Conservation (phyloP, 768 basidiomycete species). For the Postia placenta region DNA sequence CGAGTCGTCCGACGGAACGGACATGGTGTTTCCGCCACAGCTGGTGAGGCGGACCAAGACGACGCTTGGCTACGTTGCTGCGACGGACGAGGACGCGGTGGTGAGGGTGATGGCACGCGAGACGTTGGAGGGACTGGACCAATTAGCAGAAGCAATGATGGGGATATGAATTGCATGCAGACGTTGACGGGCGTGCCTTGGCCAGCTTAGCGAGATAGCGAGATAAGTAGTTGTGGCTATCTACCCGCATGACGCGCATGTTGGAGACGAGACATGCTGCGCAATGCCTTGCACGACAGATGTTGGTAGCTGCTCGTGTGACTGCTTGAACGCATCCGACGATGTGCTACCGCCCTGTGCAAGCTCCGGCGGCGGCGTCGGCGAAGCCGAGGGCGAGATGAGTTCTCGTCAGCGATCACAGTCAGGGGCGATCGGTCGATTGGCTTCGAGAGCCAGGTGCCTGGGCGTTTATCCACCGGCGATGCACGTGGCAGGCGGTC, state of each 20-base stretch:
- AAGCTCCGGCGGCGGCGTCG: too few relatives aligned
- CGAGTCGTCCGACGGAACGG: slow-evolving; percentile 27
- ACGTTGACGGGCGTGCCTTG: background rate
- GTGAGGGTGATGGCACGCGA: slow-evolving; percentile 77
- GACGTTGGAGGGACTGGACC: slow-evolving; percentile 46
- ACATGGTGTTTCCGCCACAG: slow-evolving; percentile 27
- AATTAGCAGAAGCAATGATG: slow-evolving; percentile 42
- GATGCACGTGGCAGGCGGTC: background rate
- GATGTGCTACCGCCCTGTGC: too few relatives aligned
- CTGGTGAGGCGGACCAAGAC: slow-evolving; percentile 45
- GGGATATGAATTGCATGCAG: slow-evolving; percentile 19
- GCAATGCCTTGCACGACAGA: too few relatives aligned
- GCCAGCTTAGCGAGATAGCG: too few relatives aligned
- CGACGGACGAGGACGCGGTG: slow-evolving; percentile 66
- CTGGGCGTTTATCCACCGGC: background rate
- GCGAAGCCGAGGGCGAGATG: too few relatives aligned
- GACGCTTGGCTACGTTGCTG: slow-evolving; percentile 63
- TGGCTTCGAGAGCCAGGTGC: too few relatives aligned
- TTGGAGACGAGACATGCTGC: too few relatives aligned
- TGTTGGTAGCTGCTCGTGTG: too few relatives aligned
- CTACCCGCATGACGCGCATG: too few relatives aligned
- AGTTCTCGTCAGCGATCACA: background rate
- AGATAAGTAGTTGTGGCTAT: too few relatives aligned
- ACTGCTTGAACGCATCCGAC: too few relatives aligned
- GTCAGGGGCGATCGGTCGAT: too few relatives aligned